A percentile compares a stretch with the other conserved stretches of the same genome.
Evolutionary conservation across 2,329 filamentous ascomycete genomes (phyloP).

Genomic region (Clonostachys byssicola): DNA sequence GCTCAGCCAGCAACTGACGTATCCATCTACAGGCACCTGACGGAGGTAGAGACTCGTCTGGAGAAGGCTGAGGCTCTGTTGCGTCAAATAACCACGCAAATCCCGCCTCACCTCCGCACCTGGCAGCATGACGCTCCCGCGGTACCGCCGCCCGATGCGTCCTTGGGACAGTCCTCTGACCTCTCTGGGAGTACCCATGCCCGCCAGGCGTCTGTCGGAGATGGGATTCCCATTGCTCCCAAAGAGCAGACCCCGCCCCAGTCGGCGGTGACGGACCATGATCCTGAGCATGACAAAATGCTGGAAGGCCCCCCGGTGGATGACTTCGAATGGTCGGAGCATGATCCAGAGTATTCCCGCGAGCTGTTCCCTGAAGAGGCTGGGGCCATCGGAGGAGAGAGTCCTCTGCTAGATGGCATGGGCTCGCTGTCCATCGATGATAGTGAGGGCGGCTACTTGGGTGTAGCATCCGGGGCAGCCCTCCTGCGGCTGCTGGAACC

Average conservation of each 20-base stretch:
- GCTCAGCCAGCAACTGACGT: constrained; percentile 3
- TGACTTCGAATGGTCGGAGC: constrained; percentile 31
- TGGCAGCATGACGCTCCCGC: constrained; percentile 2
- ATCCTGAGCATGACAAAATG: constrained; percentile 9
- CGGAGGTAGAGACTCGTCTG: constrained; percentile 35
- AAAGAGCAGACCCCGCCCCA: no score
- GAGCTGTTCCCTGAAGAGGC: constrained; percentile 13
- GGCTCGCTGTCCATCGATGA: constrained; percentile 26
- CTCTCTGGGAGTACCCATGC: background rate
- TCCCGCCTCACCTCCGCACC: constrained; percentile 15
- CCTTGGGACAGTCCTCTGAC: background rate
- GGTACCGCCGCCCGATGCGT: background rate
- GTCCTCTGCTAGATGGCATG: constrained; percentile 29
- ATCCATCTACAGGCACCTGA: constrained; percentile 24
- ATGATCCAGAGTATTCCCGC: constrained; percentile 16
- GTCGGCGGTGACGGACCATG: background rate
- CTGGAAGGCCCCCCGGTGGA: constrained; percentile 24
- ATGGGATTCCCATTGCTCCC: no score
- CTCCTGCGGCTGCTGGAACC: constrained; percentile 31
- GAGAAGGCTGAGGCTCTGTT: constrained; percentile 24
- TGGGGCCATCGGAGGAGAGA: constrained; percentile 8
- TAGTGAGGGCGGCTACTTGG: constrained; percentile 36
- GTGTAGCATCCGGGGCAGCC: constrained; percentile 37
- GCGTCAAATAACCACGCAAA: constrained; percentile 17
- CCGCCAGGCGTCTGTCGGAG: background rate